These are phyloP conservation scores for Microbotryum lychnidis-dioicae DNA, from an alignment of 1,284 basidiomycete genomes.

Conservation along the genomic window DNA sequence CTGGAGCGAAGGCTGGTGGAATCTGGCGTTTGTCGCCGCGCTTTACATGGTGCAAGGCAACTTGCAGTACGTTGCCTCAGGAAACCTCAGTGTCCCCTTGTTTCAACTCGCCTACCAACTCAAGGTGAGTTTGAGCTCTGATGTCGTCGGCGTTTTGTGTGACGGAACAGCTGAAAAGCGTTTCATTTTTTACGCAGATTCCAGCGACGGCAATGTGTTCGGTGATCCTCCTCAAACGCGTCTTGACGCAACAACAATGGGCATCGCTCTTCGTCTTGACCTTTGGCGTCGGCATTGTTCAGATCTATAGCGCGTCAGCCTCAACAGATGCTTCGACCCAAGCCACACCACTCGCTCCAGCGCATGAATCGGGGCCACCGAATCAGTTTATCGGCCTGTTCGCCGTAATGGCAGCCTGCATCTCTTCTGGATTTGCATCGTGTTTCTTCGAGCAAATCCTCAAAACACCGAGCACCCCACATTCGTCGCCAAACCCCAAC, in stretches of 20 bases:
- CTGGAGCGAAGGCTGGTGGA: constrained; percentile 11
- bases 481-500: neutral
- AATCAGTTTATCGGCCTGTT: constrained; percentile 38
- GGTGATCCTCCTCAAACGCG: constrained; percentile 39
- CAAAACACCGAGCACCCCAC: constrained; percentile 30
- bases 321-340: neutral
- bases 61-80: constrained; percentile 37
- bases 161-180: neutral
- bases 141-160: neutral
- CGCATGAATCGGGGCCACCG: constrained; percentile 13
- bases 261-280: constrained; percentile 38
- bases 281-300: constrained; percentile 40
- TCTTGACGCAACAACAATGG: constrained; percentile 39
- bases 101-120: constrained; percentile 43
- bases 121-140: constrained; percentile 33
- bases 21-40: constrained; percentile 31
- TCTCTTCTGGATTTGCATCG: constrained; percentile 41
- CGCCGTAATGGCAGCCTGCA: constrained; percentile 39
- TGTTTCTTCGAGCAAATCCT: constrained; percentile 41
- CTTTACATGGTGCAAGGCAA: constrained; percentile 39
- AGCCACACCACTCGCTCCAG: neutral
- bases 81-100: constrained; percentile 39
- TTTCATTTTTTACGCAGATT: constrained; percentile 28
- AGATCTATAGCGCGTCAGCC: constrained; percentile 30
- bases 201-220: constrained; percentile 41